Evolutionary conservation across 768 basidiomycete species (phyloP), one percentile per base, ranked within the genome.

Genomic region (Tephrocybe sp.): DNA sequence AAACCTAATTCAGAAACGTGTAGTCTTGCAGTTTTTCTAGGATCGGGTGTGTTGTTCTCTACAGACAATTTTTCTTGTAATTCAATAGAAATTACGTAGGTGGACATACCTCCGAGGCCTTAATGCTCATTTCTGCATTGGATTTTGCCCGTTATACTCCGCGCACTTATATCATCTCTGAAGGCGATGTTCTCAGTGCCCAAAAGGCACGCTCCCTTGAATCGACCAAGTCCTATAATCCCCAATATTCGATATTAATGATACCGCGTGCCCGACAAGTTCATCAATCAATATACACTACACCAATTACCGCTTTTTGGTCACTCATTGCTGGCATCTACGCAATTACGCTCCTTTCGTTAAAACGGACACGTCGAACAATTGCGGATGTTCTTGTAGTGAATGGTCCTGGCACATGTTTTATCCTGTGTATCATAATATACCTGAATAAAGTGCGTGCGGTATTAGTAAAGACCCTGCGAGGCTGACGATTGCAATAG

Each of bases 361-460:
- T 74, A n/a, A 54, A 52, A 45, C 54, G 58, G 33, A 61, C 54
- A 42, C 45, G 41, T 33, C 49, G 14, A 32, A 45, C 33, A 3
- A 82, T 84, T 60, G 79, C 84, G 22, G 92, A 98, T 51, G 70
- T 92, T 23, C 72, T 99, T 43, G 70, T 99, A 45, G 68, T 98
- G 23, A 98, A 98, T 66, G 97, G 97, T 1, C 97, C 97, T 0
- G 96, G 97, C 13, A 98, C 96, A 5, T 95, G 92, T 64, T 82
- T 95, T 31, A 72, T 87, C 5, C 74, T 98, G 5, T 91, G 87
- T 51, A 52, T 79, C 13, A 83, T 88, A 0, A 78, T 83, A 12
- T 85, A 83, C 62, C 50, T 92, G 38, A 87, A 86, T 58, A 83
- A 80, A 67, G 93, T 90, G 64, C 58, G 82, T 71, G 51, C n/a